Conservation (phyloP, 805 yeast genomes). For the Candida cerambycidarum region DNA sequence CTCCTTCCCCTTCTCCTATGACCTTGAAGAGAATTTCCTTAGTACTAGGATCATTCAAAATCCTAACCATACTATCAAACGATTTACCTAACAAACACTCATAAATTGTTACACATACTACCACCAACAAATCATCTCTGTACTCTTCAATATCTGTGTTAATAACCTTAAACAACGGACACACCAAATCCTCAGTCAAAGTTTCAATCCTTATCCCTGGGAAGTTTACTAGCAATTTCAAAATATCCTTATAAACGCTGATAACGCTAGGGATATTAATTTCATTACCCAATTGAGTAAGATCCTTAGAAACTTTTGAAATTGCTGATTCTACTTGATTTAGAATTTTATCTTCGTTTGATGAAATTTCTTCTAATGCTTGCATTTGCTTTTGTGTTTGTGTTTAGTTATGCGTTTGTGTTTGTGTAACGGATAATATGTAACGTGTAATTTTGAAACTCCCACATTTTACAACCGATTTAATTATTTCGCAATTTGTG, state of each 20-base stretch:
- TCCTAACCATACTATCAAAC: slow-evolving; percentile 1
- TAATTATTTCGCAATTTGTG: slow-evolving; percentile 8
- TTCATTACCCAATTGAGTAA: slow-evolving; percentile 1
- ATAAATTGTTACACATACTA: background rate
- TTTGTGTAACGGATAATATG: background rate
- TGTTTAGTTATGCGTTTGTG: too few species aligned
- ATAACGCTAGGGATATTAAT: slow-evolving; percentile 7
- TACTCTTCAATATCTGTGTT: background rate
- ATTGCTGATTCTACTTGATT: slow-evolving; percentile 4
- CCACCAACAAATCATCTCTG: background rate
- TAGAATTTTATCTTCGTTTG: slow-evolving; percentile 6
- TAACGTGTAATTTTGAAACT: slow-evolving; percentile 1
- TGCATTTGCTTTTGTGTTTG: background rate
- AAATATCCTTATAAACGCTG: slow-evolving; percentile 9
- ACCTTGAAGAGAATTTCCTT: background rate
- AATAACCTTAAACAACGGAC: slow-evolving; percentile 1
- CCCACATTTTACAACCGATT: slow-evolving; percentile 3
- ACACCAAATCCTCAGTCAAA: background rate
- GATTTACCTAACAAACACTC: slow-evolving; percentile 5
- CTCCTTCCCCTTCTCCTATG: background rate
- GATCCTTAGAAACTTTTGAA: slow-evolving; percentile 9
- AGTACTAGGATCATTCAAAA: background rate
- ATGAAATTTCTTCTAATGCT: slow-evolving; percentile 6
- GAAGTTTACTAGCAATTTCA: slow-evolving; percentile 11
- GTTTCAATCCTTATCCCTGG: background rate